phyloP scores from a whole-genome alignment of 2,329 filamentous ascomycete species.

The Metarhizium anisopliae region DNA sequence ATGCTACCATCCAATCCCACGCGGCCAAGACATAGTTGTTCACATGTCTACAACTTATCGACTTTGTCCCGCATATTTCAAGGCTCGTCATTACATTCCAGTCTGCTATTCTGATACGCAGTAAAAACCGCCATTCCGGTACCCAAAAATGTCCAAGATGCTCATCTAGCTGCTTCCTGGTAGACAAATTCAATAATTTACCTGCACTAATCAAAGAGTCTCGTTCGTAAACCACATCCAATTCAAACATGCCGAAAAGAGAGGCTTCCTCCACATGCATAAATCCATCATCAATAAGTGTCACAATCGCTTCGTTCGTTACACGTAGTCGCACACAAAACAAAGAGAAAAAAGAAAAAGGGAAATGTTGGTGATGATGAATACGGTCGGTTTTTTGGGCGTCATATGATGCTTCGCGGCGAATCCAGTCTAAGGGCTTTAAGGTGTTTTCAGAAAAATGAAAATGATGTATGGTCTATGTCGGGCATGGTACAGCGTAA shows the following conservation, averaged over 20 bases:
- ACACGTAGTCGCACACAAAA: neutral
- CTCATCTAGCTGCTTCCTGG: neutral
- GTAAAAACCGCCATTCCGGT: neutral
- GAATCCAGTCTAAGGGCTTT: neutral
- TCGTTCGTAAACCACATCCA: neutral
- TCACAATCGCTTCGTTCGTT: conserved; percentile 8
- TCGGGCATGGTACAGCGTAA: neutral
- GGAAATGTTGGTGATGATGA: neutral
- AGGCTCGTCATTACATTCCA: neutral
- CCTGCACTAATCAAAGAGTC: neutral
- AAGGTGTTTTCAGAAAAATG: neutral
- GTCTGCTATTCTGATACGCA: neutral
- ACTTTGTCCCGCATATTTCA: neutral
- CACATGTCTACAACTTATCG: no score
- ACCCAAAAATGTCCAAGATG: neutral
- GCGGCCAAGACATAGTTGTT: no score
- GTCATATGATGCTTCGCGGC: neutral
- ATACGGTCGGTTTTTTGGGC: neutral
- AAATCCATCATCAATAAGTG: neutral
- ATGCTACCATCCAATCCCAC: neutral
- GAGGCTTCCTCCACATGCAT: neutral
- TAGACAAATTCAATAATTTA: neutral
- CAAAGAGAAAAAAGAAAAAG: neutral
- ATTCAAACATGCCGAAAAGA: neutral
- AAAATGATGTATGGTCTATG: neutral